phyloP scores from a whole-genome alignment of 345 rosid species.

The Arabidopsis suecica region DNA sequence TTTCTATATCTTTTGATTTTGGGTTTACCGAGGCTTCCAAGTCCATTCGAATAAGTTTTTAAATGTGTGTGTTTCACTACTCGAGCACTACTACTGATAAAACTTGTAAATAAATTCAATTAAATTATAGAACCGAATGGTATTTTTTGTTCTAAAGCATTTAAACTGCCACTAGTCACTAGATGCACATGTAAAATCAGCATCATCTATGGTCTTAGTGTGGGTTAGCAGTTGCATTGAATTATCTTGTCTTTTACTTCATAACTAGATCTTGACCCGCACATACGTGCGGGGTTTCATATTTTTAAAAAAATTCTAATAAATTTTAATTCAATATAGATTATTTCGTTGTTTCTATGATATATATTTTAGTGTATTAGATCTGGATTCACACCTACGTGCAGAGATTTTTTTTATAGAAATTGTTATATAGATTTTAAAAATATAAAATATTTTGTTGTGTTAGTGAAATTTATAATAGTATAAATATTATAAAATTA shows the following conservation, averaged over 20 bases:
- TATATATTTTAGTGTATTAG: no score
- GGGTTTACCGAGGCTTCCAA: constrained; percentile 27
- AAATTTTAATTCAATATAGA: no score
- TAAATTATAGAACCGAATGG: constrained; percentile 10
- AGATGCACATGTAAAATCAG: constrained; percentile 20
- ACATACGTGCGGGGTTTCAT: no score
- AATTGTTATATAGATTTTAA: no score
- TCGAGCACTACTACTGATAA: constrained; percentile 27
- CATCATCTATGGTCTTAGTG: constrained; percentile 12
- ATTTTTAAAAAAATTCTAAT: no score
- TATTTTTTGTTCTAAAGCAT: background rate
- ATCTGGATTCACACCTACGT: no score
- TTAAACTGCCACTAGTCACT: background rate
- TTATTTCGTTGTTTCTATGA: no score
- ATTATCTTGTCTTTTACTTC: constrained; percentile 9
- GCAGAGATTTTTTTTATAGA: no score
- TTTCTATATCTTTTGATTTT: background rate
- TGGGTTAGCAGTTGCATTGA: constrained; percentile 16
- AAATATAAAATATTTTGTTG: no score
- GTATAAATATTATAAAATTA: no score
- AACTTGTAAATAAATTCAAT: background rate
- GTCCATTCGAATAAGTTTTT: constrained; percentile 7
- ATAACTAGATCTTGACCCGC: no score
- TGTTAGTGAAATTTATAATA: no score
- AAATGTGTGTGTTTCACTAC: constrained; percentile 15